These are phyloP conservation scores for Hypoxylon sp. DNA, from an alignment of 2,329 filamentous ascomycete species.

Conservation along the genomic window DNA sequence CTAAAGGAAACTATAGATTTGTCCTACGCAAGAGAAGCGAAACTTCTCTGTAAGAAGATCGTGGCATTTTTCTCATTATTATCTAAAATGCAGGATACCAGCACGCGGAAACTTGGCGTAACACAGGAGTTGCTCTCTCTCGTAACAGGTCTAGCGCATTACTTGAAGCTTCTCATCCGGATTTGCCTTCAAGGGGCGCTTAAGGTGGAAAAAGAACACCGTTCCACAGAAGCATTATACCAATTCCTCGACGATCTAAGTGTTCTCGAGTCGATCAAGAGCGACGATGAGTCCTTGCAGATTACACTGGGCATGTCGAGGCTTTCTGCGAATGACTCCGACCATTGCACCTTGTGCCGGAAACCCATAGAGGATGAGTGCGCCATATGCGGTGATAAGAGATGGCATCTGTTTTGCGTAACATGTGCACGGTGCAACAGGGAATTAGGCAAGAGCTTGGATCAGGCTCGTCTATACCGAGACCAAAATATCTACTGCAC, in stretches of 20 bases:
- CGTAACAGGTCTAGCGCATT: constrained; percentile 95
- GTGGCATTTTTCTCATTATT: constrained; percentile 97
- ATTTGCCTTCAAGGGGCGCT: constrained; percentile 96
- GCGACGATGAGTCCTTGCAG: constrained; percentile 77
- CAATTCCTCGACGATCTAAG: constrained; percentile 87
- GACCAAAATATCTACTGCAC: constrained; percentile 80
- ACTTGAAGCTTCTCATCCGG: constrained; percentile 95
- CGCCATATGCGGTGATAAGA: constrained; percentile 78
- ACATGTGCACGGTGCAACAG: constrained; percentile 76
- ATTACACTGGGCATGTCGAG: constrained; percentile 74
- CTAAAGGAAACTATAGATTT: constrained; percentile 70
- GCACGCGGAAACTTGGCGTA: constrained; percentile 91
- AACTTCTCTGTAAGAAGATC: constrained; percentile 99
- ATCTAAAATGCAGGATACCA: constrained; percentile 93
- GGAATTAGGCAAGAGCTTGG: constrained; percentile 77
- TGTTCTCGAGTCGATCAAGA: constrained; percentile 83
- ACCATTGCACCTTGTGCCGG: constrained; percentile 85
- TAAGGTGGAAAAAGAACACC: constrained; percentile 88
- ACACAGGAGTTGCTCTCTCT: constrained; percentile 98
- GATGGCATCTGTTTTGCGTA: constrained; percentile 89
- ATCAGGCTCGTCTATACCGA: constrained; percentile 79
- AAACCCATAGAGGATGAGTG: constrained; percentile 97
- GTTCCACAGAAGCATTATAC: constrained; percentile 80
- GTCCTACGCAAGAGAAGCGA: constrained; percentile 95
- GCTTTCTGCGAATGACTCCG: constrained; percentile 81